Evolutionary conservation across 306 rosid genomes (phyloP).

Genomic region (Dalbergia cochinchinensis): DNA sequence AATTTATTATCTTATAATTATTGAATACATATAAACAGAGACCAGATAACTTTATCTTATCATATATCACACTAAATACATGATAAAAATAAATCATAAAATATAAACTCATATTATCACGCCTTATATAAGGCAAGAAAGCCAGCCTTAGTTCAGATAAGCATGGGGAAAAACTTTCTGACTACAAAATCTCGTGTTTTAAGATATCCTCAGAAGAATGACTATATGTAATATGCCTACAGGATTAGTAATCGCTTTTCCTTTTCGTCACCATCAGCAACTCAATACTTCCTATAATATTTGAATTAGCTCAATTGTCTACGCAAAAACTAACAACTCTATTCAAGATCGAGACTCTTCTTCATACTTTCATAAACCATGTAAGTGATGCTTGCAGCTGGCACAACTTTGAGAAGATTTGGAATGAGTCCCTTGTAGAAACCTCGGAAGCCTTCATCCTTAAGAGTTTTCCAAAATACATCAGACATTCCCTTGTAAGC

Average conservation of each 20-base stretch:
- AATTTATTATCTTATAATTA: no score
- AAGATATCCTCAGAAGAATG: slow-evolving; percentile 54
- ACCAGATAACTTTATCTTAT: background rate
- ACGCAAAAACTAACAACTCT: slow-evolving; percentile 42
- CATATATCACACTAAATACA: background rate
- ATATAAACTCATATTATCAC: background rate
- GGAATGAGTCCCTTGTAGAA: slow-evolving; percentile 68
- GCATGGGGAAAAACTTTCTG: slow-evolving; percentile 63
- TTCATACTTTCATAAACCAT: slow-evolving; percentile 65
- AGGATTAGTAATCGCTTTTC: slow-evolving; percentile 45
- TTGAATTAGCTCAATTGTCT: slow-evolving; percentile 46
- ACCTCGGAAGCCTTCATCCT: slow-evolving; percentile 57
- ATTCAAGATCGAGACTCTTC: slow-evolving; percentile 56
- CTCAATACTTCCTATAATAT: slow-evolving; percentile 51
- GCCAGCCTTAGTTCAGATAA: slow-evolving; percentile 49
- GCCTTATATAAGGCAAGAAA: background rate
- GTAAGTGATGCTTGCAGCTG: slow-evolving; percentile 68
- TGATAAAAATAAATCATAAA: background rate
- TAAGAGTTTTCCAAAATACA: slow-evolving; percentile 60
- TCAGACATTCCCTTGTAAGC: slow-evolving; percentile 66
- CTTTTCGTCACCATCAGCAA: slow-evolving; percentile 58
- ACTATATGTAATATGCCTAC: slow-evolving; percentile 58
- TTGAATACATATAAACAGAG: no score
- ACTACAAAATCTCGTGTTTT: slow-evolving; percentile 67
- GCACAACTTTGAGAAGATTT: slow-evolving; percentile 70